These are phyloP conservation scores for Posidonia australis DNA, from an alignment of 106 monocot species.

Conservation along the genomic window DNA sequence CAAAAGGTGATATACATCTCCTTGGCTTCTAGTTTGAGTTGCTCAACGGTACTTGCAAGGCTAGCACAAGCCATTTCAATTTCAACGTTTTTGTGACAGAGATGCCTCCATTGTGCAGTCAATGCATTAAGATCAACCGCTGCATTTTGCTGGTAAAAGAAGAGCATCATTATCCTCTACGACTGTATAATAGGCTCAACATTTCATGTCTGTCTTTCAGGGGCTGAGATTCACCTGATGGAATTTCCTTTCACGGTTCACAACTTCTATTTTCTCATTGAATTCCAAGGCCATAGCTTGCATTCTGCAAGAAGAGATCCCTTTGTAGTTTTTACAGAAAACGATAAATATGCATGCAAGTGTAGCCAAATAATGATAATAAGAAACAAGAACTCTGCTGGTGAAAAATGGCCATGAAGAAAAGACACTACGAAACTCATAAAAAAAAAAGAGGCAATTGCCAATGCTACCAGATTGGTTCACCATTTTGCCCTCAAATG, in stretches of 20 bases:
- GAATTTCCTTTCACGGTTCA: conserved; percentile 87
- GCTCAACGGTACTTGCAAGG: conserved; percentile 48
- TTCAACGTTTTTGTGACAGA: conserved; percentile 84
- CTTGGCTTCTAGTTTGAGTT: conserved; percentile 54
- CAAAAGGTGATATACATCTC: conserved; percentile 27
- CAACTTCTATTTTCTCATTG: conserved; percentile 67
- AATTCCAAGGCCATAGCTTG: conserved; percentile 62
- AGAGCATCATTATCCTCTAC: background rate
- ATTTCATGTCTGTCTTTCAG: background rate
- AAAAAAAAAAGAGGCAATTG: too few species aligned
- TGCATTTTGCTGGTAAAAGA: conserved; percentile 65
- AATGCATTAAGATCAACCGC: conserved; percentile 59
- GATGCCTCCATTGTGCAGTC: conserved; percentile 66
- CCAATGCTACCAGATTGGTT: too few species aligned
- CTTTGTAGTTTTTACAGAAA: background rate
- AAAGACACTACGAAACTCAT: too few species aligned
- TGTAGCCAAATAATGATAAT: background rate
- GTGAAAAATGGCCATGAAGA: too few species aligned
- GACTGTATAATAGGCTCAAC: background rate
- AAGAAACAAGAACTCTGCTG: too few species aligned
- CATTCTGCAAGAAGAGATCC: conserved; percentile 32
- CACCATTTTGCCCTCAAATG: too few species aligned
- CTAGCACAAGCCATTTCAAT: conserved; percentile 68
- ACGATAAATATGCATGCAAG: background rate
- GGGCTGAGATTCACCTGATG: conserved; percentile 50